Base-by-base conservation (phyloP, 768 basidiomycete genomes). In the Lactifluus pinguis region DNA sequence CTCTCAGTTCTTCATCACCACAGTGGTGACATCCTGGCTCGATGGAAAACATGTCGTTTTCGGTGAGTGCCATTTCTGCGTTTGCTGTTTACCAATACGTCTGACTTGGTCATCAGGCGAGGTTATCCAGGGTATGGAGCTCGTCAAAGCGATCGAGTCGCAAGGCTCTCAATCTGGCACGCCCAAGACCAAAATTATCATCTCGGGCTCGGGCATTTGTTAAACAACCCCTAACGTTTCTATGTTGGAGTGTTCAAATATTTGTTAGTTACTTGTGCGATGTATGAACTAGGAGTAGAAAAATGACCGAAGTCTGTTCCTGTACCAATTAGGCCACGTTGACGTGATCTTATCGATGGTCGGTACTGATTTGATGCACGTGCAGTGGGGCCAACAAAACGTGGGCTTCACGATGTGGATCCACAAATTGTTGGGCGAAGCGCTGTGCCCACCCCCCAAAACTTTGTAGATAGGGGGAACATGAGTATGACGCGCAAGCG, bases 1-100 rank as follows among this genome's bases (percentile, higher is more conserved):
- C 14, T 89, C 83, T 19, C 83, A 81, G 72, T 94, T 95, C 82
- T 94, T 95, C 80, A 84, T 95, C 77, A 92, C 89, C 64, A 94
- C 91, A 44, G 85, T 84, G 58, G 73, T 75, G 38, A 89, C 89
- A 3, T 74, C 76, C 41, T 92, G 89, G 89, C 83, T 94, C 61
- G 89, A 94, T 70, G 86, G 85, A 59, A 80, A 79, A 59, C 86
- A 92, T 73, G 87, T 92, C 73, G 92, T 95, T 51, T 94, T 95
- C 68, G 93, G 92, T 83, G 67, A 49, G 70, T 57, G 13, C 39
- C 15, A 32, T 10, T 42, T 56, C 48, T 17, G 32, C n/a, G 17
- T 21, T 29, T 17, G 9, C 19, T 17, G 21, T n/a, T 48, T 8
- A 53, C 15, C 42, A 25, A 21, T 34, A 48, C 32, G 42, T 25